Evolutionary conservation across 73 alveolate species (phyloP), one percentile per base, ranked within the genome.

Genomic region (Paramecium sonneborni): DNA sequence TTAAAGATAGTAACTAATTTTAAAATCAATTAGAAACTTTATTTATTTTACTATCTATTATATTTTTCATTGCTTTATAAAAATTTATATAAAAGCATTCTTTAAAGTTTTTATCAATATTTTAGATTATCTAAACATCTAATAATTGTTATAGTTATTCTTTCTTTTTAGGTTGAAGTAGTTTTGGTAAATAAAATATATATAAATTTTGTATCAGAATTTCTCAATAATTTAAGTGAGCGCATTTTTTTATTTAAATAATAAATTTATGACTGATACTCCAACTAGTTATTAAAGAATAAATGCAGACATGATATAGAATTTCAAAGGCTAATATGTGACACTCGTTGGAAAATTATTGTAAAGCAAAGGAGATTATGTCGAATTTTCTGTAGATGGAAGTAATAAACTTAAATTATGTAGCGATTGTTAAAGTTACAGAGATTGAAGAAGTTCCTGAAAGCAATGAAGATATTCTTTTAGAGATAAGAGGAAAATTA

Each of bases 371-470:
- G 48, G 84, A 62, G 44, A 62, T 62, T 62, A 62, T 62, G 84
- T 62, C 24, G 84, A 62, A 32, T 62, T 62, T 62, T 14, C 7
- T 4, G 84, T 62, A 14, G 84, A 62, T 62, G 84, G 46, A 26
- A 26, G 84, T 62, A 62, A 26, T 11, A 24, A 62, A 14, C 24
- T 0, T 3, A 26, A 14, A 14, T 30, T 14, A 26, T 30, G 37
- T 58, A 58, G 44, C 43, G 10, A 21, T 58, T 32, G 44, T 58
- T 9, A 58, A 58, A 32, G 44, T 58, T 7, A 58, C 82, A 58
- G 44, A 62, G 26, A 62, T 62, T 26, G 84, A 62, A 62, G 84
- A 62, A 62, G 84, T 62, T 62, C 84, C 84, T 30, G 84, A 62
- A 1, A 62, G 84, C 9, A 30, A 62, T 30, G 44, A 26, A 30